Evolutionary conservation across 306 rosid species (phyloP).

Genomic region (Luffa acutangula): DNA sequence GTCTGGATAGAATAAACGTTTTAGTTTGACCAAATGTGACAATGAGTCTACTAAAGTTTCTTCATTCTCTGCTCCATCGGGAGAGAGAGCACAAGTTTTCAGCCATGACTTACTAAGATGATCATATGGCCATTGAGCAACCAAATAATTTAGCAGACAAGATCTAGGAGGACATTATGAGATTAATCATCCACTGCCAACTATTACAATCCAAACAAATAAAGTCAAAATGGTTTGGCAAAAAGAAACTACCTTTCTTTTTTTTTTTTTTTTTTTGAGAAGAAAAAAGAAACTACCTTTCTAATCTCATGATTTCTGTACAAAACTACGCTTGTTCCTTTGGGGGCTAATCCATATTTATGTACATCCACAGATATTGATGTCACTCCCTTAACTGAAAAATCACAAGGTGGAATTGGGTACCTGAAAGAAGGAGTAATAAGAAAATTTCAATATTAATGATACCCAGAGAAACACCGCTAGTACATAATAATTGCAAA

Average conservation of each 20-base stretch:
- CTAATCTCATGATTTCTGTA: slow-evolving; percentile 84
- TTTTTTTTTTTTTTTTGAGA: too few relatives aligned
- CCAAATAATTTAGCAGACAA: not conserved
- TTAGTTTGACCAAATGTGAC: too few relatives aligned
- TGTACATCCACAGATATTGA: slow-evolving; percentile 94
- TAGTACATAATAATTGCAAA: not conserved
- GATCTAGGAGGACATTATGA: not conserved
- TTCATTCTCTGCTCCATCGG: too few relatives aligned
- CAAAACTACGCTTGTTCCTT: slow-evolving; percentile 83
- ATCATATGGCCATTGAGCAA: not conserved
- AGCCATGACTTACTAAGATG: not conserved
- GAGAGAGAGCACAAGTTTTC: too few relatives aligned
- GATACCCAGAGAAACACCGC: not conserved
- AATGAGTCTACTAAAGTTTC: too few relatives aligned
- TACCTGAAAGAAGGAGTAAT: slow-evolving; percentile 41
- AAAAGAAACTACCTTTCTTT: slow-evolving; percentile 61
- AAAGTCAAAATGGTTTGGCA: not conserved
- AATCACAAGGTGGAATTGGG: slow-evolving; percentile 72
- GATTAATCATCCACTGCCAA: not conserved
- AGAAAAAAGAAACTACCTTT: slow-evolving; percentile 53
- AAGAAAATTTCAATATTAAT: not conserved
- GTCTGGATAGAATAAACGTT: too few relatives aligned
- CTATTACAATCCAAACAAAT: slow-evolving; percentile 5
- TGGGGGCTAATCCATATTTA: slow-evolving; percentile 95
- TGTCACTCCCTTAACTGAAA: slow-evolving; percentile 88